A percentile compares a stretch with the other conserved stretches of the same genome.
Evolutionary conservation across 495 filamentous ascomycete species (phyloP).

Genomic region (Neurospora sublineolata): DNA sequence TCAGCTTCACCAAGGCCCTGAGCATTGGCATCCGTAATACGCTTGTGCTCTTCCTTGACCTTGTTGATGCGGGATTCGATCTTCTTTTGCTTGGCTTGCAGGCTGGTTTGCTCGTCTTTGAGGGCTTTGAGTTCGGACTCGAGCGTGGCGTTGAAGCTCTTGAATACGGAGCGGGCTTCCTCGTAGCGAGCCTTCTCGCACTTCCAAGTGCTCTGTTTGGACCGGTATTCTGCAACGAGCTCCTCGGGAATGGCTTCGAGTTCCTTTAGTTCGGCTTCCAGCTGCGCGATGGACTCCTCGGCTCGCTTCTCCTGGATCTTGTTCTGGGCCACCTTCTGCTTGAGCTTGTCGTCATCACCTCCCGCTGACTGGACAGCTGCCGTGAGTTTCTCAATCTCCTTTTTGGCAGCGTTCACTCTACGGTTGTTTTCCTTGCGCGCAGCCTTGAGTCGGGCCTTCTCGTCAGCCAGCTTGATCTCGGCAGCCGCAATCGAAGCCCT

Average conservation of each 20-base stretch:
- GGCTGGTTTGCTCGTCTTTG: constrained; percentile 52
- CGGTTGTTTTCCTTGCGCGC: constrained; percentile 70
- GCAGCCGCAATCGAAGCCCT: constrained; percentile 75
- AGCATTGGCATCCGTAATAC: constrained; percentile 63
- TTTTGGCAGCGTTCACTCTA: constrained; percentile 55
- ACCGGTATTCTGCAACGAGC: constrained; percentile 47
- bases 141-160: constrained; percentile 48
- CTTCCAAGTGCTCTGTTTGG: constrained; percentile 50
- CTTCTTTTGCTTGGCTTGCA: constrained; percentile 68
- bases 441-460: constrained; percentile 61
- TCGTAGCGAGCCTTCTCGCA: constrained; percentile 53
- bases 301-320: constrained; percentile 69
- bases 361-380: constrained; percentile 58
- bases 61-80: constrained; percentile 63
- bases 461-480: constrained; percentile 66
- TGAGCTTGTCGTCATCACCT: constrained; percentile 69
- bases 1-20: constrained; percentile 65
- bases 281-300: constrained; percentile 54
- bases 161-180: constrained; percentile 44
- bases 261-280: constrained; percentile 54
- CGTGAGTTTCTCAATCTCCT: constrained; percentile 68
- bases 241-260: constrained; percentile 59
- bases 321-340: constrained; percentile 66
- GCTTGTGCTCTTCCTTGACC: constrained; percentile 66
- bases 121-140: constrained; percentile 53